Percentiles rank a stretch among this genome's conserved stretches.
Conservation (phyloP, 2,329 filamentous ascomycete species). For the Colletotrichum cordylinicola region DNA sequence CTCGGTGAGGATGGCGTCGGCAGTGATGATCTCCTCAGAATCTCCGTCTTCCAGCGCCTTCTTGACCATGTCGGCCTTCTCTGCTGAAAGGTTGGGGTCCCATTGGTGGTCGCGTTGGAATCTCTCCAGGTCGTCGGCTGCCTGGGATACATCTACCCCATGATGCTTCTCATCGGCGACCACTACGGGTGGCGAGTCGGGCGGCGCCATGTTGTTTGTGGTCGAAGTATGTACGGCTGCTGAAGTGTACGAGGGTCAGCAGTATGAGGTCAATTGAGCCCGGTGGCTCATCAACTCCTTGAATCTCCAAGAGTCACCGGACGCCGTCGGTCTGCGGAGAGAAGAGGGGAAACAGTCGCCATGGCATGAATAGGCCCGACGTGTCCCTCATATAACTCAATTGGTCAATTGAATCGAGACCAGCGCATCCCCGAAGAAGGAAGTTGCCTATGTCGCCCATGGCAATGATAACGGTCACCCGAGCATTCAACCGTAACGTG, state of each 20-base stretch:
- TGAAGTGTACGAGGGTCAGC: background rate
- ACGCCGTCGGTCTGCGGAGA: background rate
- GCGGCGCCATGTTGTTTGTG: background rate
- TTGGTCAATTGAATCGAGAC: background rate
- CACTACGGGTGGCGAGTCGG: background rate
- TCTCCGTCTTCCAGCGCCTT: conserved; percentile 35
- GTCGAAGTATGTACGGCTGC: background rate
- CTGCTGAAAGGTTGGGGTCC: conserved; percentile 38
- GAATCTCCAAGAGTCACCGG: background rate
- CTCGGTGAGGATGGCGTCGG: conserved; percentile 36
- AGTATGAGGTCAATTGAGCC: background rate
- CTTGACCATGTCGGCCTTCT: conserved; percentile 36
- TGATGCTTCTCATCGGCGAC: background rate
- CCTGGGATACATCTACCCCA: background rate
- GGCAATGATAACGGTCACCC: background rate
- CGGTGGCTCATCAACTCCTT: background rate
- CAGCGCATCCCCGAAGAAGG: background rate
- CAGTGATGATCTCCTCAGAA: conserved; percentile 33
- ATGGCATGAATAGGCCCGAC: background rate
- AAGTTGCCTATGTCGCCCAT: background rate
- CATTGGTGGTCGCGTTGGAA: conserved; percentile 37
- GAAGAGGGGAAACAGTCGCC: background rate
- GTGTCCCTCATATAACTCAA: background rate
- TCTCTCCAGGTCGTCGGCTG: conserved; percentile 28
- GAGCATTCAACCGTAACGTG: conserved; percentile 9